These are phyloP conservation scores for Ogataea zsoltii DNA, from an alignment of 805 yeast species.

Conservation along the genomic window DNA sequence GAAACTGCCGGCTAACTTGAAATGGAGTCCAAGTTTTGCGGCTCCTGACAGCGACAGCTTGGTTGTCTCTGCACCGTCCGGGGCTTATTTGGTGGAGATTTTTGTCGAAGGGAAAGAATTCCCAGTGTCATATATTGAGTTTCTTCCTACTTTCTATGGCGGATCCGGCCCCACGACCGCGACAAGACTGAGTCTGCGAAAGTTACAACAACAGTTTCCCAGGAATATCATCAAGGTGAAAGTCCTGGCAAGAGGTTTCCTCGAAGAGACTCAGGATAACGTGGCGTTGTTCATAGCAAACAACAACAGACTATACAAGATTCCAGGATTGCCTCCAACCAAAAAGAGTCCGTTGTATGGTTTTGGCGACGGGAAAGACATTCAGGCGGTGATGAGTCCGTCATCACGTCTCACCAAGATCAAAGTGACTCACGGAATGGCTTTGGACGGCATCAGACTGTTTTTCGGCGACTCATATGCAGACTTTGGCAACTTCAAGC, in stretches of 20 bases:
- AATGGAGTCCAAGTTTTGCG: slow-evolving; percentile 44
- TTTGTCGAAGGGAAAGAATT: slow-evolving; percentile 57
- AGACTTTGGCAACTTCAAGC: slow-evolving; percentile 54
- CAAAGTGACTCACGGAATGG: slow-evolving; percentile 70
- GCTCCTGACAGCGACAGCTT: slow-evolving; percentile 48
- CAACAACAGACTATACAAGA: slow-evolving; percentile 14
- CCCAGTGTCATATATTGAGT: slow-evolving; percentile 62
- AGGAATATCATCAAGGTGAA: slow-evolving; percentile 43
- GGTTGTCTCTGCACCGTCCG: slow-evolving; percentile 55
- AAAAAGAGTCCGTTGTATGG: slow-evolving; percentile 29
- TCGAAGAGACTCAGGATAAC: slow-evolving; percentile 53
- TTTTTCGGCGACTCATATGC: slow-evolving; percentile 32
- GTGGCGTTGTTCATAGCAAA: slow-evolving; percentile 38
- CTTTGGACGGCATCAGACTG: slow-evolving; percentile 80
- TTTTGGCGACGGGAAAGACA: slow-evolving; percentile 16
- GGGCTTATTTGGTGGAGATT: slow-evolving; percentile 76
- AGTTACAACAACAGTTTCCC: slow-evolving; percentile 42
- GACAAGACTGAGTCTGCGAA: slow-evolving; percentile 48
- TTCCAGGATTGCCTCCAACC: slow-evolving; percentile 19
- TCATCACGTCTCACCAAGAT: slow-evolving; percentile 43
- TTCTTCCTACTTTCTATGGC: slow-evolving; percentile 51
- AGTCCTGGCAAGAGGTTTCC: slow-evolving; percentile 60
- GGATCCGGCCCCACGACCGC: slow-evolving; percentile 54
- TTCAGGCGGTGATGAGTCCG: slow-evolving; percentile 19
- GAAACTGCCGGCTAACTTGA: slow-evolving; percentile 33